Percentiles rank a stretch among this genome's conserved stretches.
Conservation (phyloP, 1,284 basidiomycete species). For the Apiotrichum porosum region DNA sequence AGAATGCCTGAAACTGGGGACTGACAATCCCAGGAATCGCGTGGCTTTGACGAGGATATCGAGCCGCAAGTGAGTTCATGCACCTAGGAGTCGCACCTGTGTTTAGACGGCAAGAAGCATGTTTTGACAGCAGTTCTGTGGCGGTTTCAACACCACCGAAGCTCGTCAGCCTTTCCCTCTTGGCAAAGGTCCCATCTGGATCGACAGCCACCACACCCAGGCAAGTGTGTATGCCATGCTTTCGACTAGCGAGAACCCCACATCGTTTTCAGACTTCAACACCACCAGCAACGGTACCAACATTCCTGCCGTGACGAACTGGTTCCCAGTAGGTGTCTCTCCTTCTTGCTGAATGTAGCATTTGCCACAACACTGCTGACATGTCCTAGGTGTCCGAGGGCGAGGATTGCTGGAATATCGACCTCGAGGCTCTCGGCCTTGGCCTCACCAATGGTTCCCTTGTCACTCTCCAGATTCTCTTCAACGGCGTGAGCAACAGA, state of each 20-base stretch:
- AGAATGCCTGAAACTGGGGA: no score
- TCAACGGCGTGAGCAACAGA: constrained; percentile 30
- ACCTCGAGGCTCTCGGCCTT: constrained; percentile 51
- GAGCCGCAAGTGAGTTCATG: constrained; percentile 62
- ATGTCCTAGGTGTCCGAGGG: constrained; percentile 52
- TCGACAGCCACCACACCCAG: constrained; percentile 34
- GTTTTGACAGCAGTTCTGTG: constrained; percentile 38
- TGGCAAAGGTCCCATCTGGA: constrained; percentile 50
- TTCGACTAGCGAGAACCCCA: constrained; percentile 57
- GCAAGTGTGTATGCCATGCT: constrained; percentile 53
- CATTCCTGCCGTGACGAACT: constrained; percentile 49
- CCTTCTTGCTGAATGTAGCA: neutral
- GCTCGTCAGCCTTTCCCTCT: constrained; percentile 64
- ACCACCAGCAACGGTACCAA: constrained; percentile 44
- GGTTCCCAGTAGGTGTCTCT: constrained; percentile 54
- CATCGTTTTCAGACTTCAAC: constrained; percentile 59
- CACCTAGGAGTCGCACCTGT: constrained; percentile 24
- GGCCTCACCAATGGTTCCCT: constrained; percentile 52
- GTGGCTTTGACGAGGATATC: constrained; percentile 59
- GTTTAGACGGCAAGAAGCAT: no score
- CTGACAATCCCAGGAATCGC: constrained; percentile 43
- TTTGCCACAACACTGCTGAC: neutral
- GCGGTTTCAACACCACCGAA: constrained; percentile 44
- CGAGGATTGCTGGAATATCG: constrained; percentile 58
- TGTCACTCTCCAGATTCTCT: constrained; percentile 37